Percentiles rank a stretch among this genome's conserved stretches.
Conservation (phyloP, 2,329 filamentous ascomycete species). For the Leptographium wingfieldii region DNA sequence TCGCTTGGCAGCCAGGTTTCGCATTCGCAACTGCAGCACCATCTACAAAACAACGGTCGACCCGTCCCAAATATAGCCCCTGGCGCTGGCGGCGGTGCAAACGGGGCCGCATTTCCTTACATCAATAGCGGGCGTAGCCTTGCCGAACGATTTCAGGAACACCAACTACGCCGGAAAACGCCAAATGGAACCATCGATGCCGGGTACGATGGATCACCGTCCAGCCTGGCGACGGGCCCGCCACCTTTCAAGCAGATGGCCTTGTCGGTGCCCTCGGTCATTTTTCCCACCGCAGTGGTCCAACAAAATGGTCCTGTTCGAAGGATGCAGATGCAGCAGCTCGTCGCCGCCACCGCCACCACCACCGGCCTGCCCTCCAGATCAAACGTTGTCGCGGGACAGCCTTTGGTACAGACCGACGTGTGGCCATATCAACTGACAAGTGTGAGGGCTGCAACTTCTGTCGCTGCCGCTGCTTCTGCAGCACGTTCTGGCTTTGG, state of each 20-base stretch:
- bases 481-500: background rate
- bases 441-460: background rate
- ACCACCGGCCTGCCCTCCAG: background rate
- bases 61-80: constrained; percentile 11
- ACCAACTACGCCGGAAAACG: constrained; percentile 81
- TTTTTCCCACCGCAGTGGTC: constrained; percentile 20
- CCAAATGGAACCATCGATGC: constrained; percentile 87
- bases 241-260: constrained; percentile 76
- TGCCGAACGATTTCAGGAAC: constrained; percentile 38
- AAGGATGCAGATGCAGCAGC: background rate
- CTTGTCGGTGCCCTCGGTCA: constrained; percentile 41
- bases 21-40: constrained; percentile 10
- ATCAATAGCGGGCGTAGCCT: constrained; percentile 3
- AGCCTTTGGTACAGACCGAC: background rate
- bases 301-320: constrained; percentile 8
- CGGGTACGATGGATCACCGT: constrained; percentile 75
- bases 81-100: background rate
- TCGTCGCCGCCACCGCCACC: background rate
- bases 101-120: background rate
- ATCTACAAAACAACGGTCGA: constrained; percentile 8
- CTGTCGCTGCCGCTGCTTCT: background rate
- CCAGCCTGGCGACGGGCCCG: constrained; percentile 59
- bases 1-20: constrained; percentile 12
- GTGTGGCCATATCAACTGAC: background rate
- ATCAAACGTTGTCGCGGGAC: background rate